A percentile compares a stretch with the other conserved stretches of the same genome.
Evolutionary conservation across 768 basidiomycete species (phyloP).

Genomic region (Lenzites betulinus): DNA sequence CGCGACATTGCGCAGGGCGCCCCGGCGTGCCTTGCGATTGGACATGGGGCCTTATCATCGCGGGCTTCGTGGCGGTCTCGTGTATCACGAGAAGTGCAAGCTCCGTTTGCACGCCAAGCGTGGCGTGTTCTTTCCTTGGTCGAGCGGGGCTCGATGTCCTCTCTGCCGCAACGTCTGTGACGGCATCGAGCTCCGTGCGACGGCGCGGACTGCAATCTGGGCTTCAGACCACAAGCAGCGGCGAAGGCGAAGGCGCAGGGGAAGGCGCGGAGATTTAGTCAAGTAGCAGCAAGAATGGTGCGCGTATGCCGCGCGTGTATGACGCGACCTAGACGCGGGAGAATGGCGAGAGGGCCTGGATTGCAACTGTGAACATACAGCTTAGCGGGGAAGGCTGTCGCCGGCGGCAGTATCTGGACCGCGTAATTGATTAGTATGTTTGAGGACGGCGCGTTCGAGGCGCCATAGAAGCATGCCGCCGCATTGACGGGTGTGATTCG

Average conservation of each 20-base stretch:
- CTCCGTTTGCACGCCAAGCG: background rate
- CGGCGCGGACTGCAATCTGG: background rate
- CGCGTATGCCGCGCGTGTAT: background rate
- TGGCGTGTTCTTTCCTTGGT: background rate
- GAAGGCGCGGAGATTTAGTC: background rate
- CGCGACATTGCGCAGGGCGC: background rate
- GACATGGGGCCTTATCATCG: background rate
- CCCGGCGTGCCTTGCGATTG: background rate
- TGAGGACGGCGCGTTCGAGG: background rate
- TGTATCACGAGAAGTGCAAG: background rate
- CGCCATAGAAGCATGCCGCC: background rate
- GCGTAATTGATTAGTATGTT: background rate
- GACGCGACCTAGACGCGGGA: background rate
- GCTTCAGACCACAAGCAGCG: background rate
- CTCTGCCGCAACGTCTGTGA: background rate
- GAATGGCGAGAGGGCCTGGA: background rate
- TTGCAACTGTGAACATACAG: background rate
- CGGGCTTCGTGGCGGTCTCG: background rate
- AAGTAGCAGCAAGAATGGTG: background rate
- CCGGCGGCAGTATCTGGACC: background rate
- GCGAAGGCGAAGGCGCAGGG: background rate
- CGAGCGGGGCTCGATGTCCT: background rate
- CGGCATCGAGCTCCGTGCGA: background rate
- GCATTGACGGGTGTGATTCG: background rate
- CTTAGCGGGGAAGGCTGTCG: background rate